Evolutionary conservation across 75 land plant genomes (phyloP), one percentile per base, ranked within the genome.

Genomic region (Isoetes taiwanensis): DNA sequence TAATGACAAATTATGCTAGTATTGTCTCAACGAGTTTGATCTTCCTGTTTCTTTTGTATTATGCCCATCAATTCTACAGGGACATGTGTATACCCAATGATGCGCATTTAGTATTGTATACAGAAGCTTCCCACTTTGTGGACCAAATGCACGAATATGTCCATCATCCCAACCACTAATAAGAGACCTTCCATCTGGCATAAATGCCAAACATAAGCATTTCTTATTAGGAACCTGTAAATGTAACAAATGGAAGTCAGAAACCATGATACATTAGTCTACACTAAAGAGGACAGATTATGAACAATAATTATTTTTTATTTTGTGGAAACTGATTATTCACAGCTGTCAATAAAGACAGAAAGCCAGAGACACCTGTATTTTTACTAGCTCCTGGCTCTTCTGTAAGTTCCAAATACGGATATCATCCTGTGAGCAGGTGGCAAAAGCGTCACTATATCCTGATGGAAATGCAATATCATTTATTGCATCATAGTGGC

Each of bases 91-190:
- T 46, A 46, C 50, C 16, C 16, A 4, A 19, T 46, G 20, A 20
- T 70, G 73, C 8, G 73, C 73, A 37, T 70, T 57, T 20, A 64
- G 3, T 11, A 70, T 70, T 32, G 73, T 70, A 19, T 70, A 70
- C 43, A 56, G 42, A 11, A 57, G 33, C 16, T 70, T 70, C 24
- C 73, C 73, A 0, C 68, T 48, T 48, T 70, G 68, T 29, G 73
- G 73, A 20, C 69, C 73, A 46, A 56, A 70, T 11, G 73, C 69
- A 14, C 73, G 59, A 17, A 70, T 70, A 8, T 52, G n/a, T 2
- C 73, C 73, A 38, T 70, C 73, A 53, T 34, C 53, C 73, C 73
- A 70, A 16, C 73, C 73, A 25, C 68, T 70, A n/a, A 70, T 37
- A 19, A 70, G 19, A 1, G 73, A 64, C 46, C 58, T 70, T 33